Percentiles rank a stretch among this genome's conserved stretches.
Evolutionary conservation across 2,329 filamentous ascomycete genomes (phyloP).

Genomic region (Ascochyta rabiei): DNA sequence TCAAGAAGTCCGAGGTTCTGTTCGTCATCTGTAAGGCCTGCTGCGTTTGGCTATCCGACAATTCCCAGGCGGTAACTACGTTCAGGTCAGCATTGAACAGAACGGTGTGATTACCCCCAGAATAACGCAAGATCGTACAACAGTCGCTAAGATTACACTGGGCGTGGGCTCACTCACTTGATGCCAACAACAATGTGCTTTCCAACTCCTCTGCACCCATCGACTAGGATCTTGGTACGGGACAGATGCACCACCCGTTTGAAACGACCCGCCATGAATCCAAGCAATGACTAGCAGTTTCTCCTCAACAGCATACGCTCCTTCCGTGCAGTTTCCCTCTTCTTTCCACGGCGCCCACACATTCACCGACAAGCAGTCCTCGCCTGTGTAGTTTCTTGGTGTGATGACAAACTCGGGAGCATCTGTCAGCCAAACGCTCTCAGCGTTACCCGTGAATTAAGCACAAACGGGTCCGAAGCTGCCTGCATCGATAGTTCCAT

Average conservation of each 20-base stretch:
- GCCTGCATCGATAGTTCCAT: constrained; percentile 32
- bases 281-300: constrained; percentile 55
- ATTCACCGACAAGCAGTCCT: constrained; percentile 57
- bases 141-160: background rate
- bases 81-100: background rate
- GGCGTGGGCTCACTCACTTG: constrained; percentile 34
- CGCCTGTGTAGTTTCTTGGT: constrained; percentile 34
- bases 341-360: constrained; percentile 51
- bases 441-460: constrained; percentile 26
- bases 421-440: constrained; percentile 32
- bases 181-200: constrained; percentile 46
- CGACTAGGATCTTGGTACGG: constrained; percentile 44
- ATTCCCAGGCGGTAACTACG: constrained; percentile 48
- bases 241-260: constrained; percentile 52
- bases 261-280: constrained; percentile 57
- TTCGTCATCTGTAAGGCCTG: constrained; percentile 31
- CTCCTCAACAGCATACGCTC: constrained; percentile 18
- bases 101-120: background rate
- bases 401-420: constrained; percentile 31
- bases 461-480: constrained; percentile 38
- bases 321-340: constrained; percentile 7
- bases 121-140: background rate
- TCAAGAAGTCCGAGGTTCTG: constrained; percentile 51
- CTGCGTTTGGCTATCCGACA: constrained; percentile 49
- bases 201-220: constrained; percentile 42